These are phyloP conservation scores for Chalaropsis ovoidea DNA, from an alignment of 2,329 filamentous ascomycete species.

Conservation along the genomic window DNA sequence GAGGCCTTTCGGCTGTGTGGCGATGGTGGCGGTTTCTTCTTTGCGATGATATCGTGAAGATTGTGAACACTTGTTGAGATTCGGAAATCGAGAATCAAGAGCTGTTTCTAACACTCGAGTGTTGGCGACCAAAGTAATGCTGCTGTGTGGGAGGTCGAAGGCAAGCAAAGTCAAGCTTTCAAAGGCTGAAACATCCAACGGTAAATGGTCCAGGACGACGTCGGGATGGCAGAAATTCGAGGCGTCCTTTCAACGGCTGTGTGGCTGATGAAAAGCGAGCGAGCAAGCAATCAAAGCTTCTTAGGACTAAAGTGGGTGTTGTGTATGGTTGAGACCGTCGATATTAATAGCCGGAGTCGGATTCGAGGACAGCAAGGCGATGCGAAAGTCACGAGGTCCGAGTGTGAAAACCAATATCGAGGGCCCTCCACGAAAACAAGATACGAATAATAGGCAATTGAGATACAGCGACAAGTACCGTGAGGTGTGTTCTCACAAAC, in stretches of 20 bases:
- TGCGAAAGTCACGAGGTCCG: conserved; percentile 12
- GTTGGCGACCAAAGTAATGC: not conserved
- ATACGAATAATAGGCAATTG: conserved; percentile 6
- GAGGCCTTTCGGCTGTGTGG: conserved; percentile 17
- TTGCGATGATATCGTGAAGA: conserved; percentile 15
- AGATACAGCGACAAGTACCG: conserved; percentile 10
- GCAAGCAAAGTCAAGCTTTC: not conserved
- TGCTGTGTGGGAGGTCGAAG: not conserved
- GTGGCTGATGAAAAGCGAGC: too few species aligned
- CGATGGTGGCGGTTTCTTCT: conserved; percentile 5
- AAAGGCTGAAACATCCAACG: not conserved
- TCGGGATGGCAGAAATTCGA: not conserved
- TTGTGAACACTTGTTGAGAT: conserved; percentile 6
- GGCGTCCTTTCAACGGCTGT: not conserved
- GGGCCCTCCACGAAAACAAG: not conserved
- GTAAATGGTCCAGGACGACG: not conserved
- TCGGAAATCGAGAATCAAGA: not conserved
- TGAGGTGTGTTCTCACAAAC: not conserved
- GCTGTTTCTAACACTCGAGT: not conserved
- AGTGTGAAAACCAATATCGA: not conserved
- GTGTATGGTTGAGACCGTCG: not conserved
- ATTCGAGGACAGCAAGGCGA: conserved; percentile 5
- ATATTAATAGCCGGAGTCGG: conserved; percentile 3
- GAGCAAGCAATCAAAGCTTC: not conserved
- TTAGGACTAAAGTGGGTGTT: not conserved